Evolutionary conservation across 148 eudicot genomes (phyloP).

Genomic region (Dysphania ambrosioides): DNA sequence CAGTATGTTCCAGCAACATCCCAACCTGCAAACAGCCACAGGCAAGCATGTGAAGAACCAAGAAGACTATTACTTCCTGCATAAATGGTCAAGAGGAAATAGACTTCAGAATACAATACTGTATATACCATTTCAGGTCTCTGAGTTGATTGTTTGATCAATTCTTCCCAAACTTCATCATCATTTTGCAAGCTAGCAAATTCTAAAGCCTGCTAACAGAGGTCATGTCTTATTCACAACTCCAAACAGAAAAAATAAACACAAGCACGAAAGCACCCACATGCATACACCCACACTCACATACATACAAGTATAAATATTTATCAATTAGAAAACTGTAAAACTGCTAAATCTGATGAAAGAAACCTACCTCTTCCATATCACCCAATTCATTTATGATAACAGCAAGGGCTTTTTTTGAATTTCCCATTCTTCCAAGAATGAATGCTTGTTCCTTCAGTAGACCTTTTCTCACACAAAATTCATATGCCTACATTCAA

Average conservation of each 20-base stretch:
- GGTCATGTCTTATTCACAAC: background rate
- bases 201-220: slow-evolving; percentile 75
- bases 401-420: slow-evolving; percentile 87
- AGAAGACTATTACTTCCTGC: background rate
- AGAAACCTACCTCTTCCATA: slow-evolving; percentile 70
- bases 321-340: slow-evolving; percentile 3
- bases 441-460: slow-evolving; percentile 85
- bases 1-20: slow-evolving; percentile 90
- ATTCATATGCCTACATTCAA: slow-evolving; percentile 64
- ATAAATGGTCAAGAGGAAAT: background rate
- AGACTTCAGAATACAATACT: background rate
- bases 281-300: background rate
- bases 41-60: background rate
- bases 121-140: slow-evolving; percentile 89
- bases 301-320: background rate
- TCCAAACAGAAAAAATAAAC: background rate
- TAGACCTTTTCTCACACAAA: slow-evolving; percentile 58
- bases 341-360: background rate
- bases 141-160: slow-evolving; percentile 72
- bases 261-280: background rate
- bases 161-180: slow-evolving; percentile 96
- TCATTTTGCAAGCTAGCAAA: slow-evolving; percentile 94
- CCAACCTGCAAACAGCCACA: slow-evolving; percentile 58
- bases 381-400: slow-evolving; percentile 84
- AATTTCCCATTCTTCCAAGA: slow-evolving; percentile 94